Conservation (phyloP, 78 protist species). For the Dictyostelium intermedium region DNA sequence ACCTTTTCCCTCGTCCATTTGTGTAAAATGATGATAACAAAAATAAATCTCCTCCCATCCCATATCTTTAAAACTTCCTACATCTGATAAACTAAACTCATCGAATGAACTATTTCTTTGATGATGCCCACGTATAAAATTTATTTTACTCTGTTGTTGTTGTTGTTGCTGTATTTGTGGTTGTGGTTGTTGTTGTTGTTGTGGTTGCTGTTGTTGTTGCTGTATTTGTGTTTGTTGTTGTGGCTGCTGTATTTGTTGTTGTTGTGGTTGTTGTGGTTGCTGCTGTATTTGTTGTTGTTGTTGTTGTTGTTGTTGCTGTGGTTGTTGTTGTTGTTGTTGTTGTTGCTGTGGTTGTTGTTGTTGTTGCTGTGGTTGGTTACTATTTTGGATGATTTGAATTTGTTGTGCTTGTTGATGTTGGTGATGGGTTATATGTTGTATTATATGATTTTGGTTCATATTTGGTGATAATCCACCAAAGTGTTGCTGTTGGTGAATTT, state of each 20-base stretch:
- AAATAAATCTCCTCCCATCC: constrained; percentile 66
- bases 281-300: neutral
- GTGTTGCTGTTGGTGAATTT: neutral
- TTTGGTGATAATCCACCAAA: constrained; percentile 40
- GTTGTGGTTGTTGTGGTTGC: neutral
- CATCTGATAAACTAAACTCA: neutral
- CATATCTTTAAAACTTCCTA: constrained; percentile 28
- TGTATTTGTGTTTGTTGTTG: neutral
- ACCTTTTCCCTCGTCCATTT: constrained; percentile 50
- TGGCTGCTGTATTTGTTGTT: neutral
- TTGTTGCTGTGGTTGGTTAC: neutral
- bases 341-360: neutral
- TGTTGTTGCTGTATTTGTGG: neutral
- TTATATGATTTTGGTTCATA: constrained; percentile 18
- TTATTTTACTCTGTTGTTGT: neutral
- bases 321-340: neutral
- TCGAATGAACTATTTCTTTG: constrained; percentile 58
- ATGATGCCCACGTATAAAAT: constrained; percentile 42
- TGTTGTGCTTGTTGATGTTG: constrained; percentile 5
- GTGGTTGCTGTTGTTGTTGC: neutral
- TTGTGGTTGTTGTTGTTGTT: neutral
- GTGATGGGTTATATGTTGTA: neutral
- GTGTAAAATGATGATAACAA: constrained; percentile 42
- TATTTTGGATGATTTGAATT: neutral
- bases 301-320: neutral